Base-by-base conservation (phyloP, 139 green algal species). In the Asterochloris erici region DNA sequence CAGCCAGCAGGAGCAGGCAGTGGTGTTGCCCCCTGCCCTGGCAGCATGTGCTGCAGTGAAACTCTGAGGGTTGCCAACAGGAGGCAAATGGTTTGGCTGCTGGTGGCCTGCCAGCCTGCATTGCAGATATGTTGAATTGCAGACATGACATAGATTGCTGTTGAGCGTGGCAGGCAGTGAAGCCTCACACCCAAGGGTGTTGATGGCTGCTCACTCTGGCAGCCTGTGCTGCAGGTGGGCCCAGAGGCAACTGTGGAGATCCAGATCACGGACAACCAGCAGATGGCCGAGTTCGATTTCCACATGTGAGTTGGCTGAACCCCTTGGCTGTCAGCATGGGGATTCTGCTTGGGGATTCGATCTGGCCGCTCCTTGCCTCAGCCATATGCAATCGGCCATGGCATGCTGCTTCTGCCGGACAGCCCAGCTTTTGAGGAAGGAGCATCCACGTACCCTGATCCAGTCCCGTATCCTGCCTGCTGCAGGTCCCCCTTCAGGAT, bases 281-380 rank as follows among this genome's bases (percentile, higher is more conserved):
- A 89, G 26, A 79, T 91, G n/a, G 94, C 97, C 29, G 84, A 94
- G 70, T 93, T 98, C 63, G 92, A 98, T 85, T 97, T 98, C 69
- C 89, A 93, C 79, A 84, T 87, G 90, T 93, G 84, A 64, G 10
- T n/a, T 12, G 6, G 38, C 63, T 13, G 47, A 9, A 71, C 21
- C 21, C 66, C 9, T 9, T 71, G 17, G 24, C 28, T 27, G 60
- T 62, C 28, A 78, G 60, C 66, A 71, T 24, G 66, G 66, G 66
- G 1, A 4, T 9, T 71, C 10, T 21, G 66, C 66, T 26, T 75
- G n/a, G 68, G 38, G 79, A 54, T 23, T 0, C 1, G 1, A 26
- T 26, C 70, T 38, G 29, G 6, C 17, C 19, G 10, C 1, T 21
- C 19, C 66, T 71, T 21, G 17, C 19, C 66, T 26, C 1, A 71